Evolutionary conservation across 805 yeast genomes (phyloP).

Genomic region (Kluyveromyces lactis): DNA sequence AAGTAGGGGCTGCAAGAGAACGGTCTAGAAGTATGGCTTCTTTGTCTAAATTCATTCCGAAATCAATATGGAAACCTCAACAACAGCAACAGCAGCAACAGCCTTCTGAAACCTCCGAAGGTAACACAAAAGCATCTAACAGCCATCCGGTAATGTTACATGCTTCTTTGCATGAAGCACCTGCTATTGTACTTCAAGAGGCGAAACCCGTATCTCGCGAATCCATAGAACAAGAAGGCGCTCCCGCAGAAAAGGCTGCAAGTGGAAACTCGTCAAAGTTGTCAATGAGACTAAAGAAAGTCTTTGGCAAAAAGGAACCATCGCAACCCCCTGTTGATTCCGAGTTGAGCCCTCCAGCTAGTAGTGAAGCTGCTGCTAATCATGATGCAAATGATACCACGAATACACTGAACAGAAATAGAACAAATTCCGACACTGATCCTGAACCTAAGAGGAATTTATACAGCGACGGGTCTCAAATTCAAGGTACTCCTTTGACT

Average conservation of each 20-base stretch:
- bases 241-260: neutral
- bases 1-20: neutral
- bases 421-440: conserved; percentile 1
- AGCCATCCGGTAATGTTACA: neutral
- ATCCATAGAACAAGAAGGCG: conserved; percentile 1
- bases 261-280: conserved; percentile 1
- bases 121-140: neutral
- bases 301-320: conserved; percentile 1
- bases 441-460: conserved; percentile 1
- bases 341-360: conserved; percentile 2
- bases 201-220: neutral
- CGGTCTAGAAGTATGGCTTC: neutral
- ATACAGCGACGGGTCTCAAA: conserved; percentile 4
- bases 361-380: conserved; percentile 9
- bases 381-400: neutral
- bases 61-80: conserved; percentile 3
- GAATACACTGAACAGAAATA: neutral
- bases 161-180: neutral
- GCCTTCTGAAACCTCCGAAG: neutral
- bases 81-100: neutral
- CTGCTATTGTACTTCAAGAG: neutral
- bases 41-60: conserved; percentile 2
- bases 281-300: conserved; percentile 2
- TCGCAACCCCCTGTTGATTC: neutral
- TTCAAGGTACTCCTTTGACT: conserved; percentile 19